These are phyloP conservation scores for Hericium erinaceus DNA, from an alignment of 768 basidiomycete species.

Conservation along the genomic window DNA sequence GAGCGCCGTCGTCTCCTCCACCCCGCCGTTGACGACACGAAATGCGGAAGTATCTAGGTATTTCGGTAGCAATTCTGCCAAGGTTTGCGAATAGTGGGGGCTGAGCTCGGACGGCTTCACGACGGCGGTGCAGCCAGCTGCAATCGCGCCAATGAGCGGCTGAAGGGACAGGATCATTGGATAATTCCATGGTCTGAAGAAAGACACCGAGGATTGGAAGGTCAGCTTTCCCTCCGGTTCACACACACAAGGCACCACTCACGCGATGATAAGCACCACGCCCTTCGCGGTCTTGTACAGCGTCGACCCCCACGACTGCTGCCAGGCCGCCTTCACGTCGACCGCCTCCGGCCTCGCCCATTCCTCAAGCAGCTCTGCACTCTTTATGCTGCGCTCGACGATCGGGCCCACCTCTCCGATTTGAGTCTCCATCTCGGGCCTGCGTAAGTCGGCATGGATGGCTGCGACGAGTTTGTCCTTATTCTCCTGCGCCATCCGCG, in stretches of 20 bases:
- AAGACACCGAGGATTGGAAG: background rate
- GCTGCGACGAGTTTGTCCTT: slow-evolving; percentile 13
- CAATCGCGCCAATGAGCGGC: slow-evolving; percentile 61
- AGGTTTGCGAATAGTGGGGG: slow-evolving; percentile 37
- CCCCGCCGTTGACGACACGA: slow-evolving; percentile 35
- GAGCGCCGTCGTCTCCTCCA: slow-evolving; percentile 13
- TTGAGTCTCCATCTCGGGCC: slow-evolving; percentile 14
- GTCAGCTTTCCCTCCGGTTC: background rate
- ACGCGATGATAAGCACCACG: slow-evolving; percentile 15
- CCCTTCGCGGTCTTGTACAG: slow-evolving; percentile 18
- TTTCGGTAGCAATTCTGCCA: slow-evolving; percentile 47
- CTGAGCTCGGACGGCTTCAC: slow-evolving; percentile 61
- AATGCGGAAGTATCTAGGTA: slow-evolving; percentile 45
- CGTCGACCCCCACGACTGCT: slow-evolving; percentile 13
- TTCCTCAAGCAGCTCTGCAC: slow-evolving; percentile 14
- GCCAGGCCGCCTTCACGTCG: slow-evolving; percentile 2
- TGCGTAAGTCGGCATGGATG: slow-evolving; percentile 14
- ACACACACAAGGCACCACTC: background rate
- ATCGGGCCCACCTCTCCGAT: slow-evolving; percentile 13
- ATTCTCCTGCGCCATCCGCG: slow-evolving; percentile 19
- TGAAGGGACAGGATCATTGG: slow-evolving; percentile 45
- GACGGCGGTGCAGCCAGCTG: slow-evolving; percentile 61
- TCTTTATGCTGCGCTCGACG: slow-evolving; percentile 5
- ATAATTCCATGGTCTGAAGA: slow-evolving; percentile 56
- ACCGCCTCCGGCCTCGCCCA: slow-evolving; percentile 15